These are phyloP conservation scores for Lachancea dasiensis DNA, from an alignment of 805 yeast genomes.

Conservation along the genomic window DNA sequence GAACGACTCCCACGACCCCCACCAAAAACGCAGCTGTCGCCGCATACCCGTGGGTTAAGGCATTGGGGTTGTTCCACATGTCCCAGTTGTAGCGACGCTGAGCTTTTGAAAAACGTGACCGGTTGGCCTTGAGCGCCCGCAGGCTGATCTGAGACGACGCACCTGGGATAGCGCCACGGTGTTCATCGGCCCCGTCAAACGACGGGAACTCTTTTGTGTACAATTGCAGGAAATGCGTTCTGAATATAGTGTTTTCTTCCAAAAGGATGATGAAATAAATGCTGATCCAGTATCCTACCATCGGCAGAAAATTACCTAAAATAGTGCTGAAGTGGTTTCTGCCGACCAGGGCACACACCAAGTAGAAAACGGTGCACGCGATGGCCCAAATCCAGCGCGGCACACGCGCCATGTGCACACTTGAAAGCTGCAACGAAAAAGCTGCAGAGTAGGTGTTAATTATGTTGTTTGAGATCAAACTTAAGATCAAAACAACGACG, in stretches of 20 bases:
- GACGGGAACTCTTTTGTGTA: constrained; percentile 40
- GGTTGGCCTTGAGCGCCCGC: constrained; percentile 6
- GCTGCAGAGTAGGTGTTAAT: constrained; percentile 79
- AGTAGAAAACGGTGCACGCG: constrained; percentile 53
- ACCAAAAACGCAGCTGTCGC: constrained; percentile 56
- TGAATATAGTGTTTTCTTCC: constrained; percentile 68
- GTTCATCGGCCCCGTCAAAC: constrained; percentile 1
- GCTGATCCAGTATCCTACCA: constrained; percentile 89
- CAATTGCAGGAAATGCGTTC: constrained; percentile 42
- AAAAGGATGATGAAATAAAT: constrained; percentile 67
- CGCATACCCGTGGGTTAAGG: constrained; percentile 66
- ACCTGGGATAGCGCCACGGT: too few relatives aligned
- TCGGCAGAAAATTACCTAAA: constrained; percentile 76
- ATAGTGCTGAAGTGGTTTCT: constrained; percentile 65
- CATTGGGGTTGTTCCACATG: constrained; percentile 59
- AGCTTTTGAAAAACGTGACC: constrained; percentile 11
- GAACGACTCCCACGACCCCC: constrained; percentile 77
- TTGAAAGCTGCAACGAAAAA: constrained; percentile 64
- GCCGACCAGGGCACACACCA: constrained; percentile 72
- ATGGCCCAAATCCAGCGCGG: constrained; percentile 80
- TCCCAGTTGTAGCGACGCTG: constrained; percentile 59
- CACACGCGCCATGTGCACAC: constrained; percentile 45
- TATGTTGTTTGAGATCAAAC: constrained; percentile 76
- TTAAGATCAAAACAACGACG: constrained; percentile 60
- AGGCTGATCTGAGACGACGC: constrained; percentile 6